These are phyloP conservation scores for Globisporangium lucens DNA, from an alignment of 352 stramenopile genomes.

Conservation along the genomic window DNA sequence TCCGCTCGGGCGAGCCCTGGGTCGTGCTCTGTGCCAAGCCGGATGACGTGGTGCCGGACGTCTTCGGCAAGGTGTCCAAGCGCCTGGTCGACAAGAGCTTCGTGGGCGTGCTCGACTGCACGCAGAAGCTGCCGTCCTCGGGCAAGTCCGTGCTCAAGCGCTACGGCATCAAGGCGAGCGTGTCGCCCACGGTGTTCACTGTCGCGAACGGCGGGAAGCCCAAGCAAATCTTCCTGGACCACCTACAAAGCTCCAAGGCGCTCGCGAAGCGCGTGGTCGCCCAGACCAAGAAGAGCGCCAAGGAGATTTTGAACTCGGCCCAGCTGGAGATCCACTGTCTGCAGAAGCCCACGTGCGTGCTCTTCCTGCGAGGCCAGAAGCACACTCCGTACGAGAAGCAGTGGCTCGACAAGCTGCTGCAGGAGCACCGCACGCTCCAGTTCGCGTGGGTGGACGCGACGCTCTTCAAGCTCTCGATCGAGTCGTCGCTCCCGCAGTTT, in stretches of 20 bases:
- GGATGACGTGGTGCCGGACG: conserved; percentile 66
- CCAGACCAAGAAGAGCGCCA: conserved; percentile 49
- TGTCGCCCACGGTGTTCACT: conserved; percentile 74
- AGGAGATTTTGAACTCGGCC: conserved; percentile 61
- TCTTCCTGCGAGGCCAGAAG: conserved; percentile 59
- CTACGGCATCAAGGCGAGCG: conserved; percentile 59
- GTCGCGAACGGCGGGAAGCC: conserved; percentile 72
- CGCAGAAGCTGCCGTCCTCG: conserved; percentile 43
- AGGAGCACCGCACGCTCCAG: conserved; percentile 47
- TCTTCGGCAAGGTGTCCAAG: conserved; percentile 63
- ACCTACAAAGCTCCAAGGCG: conserved; percentile 58
- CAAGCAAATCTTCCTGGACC: conserved; percentile 68
- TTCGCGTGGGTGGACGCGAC: conserved; percentile 75
- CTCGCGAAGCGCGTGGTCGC: conserved; percentile 54
- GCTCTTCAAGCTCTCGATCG: conserved; percentile 64
- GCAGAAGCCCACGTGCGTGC: conserved; percentile 53
- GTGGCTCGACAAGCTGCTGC: conserved; percentile 66
- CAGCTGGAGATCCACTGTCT: conserved; percentile 70
- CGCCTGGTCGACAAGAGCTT: conserved; percentile 53
- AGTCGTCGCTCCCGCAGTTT: conserved; percentile 50
- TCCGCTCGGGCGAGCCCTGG: conserved; percentile 79
- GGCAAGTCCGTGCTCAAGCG: conserved; percentile 58
- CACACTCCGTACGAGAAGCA: conserved; percentile 63
- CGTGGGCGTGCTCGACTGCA: conserved; percentile 75
- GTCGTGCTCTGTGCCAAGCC: conserved; percentile 69